Evolutionary conservation across 805 yeast species (phyloP), one percentile per base, ranked within the genome.

Genomic region (Metschnikowia colocasiae): DNA sequence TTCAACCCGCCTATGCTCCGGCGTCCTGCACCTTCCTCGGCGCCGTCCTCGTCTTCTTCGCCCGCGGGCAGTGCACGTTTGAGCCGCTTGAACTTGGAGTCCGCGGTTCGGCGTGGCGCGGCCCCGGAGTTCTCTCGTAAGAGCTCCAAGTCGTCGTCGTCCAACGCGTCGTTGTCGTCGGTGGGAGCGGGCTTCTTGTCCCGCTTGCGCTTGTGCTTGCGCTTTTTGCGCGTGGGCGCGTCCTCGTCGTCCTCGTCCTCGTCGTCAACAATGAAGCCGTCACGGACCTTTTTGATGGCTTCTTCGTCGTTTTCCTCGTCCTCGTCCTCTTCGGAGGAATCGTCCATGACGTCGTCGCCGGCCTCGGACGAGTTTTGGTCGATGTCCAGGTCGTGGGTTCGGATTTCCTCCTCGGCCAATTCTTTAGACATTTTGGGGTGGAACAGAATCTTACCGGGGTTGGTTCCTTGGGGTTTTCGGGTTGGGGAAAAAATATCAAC

Each of bases 61-160:
- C 36, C 57, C 20, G 62, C 69, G 8, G 58, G 63, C 53, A 61
- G 67, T 4, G 87, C 95, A 52, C 92, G 75, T 62, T 91, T 91
- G 53, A 92, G 77, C 43, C 99, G 83, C 65, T 91, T 92, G 67
- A 88, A 81, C 56, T 81, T 79, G 31, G 61, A 61, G 25, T 75
- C 65, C 27, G 66, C 62, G 36, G 71, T 67, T 27, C 64, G 56
- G 8, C 65, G 46, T 29, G 62, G 64, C 1, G 68, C 57, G n/a
- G 80, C 84, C 32, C 97, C 97, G 0, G 94, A 80, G 63, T 89
- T 91, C 67, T 91, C 98, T 79, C 90, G 78, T 47, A 94, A 74
- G 38, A 94, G 77, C 56, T 92, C 98, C 58, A 94, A 76, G 65
- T 94, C 99, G 68, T 94, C 99, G 65, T 92, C 97, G 60, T 94